Evolutionary conservation across 2,329 filamentous ascomycete species (phyloP), one percentile per base, ranked within the genome.

Genomic region (Aspergillus sp.): DNA sequence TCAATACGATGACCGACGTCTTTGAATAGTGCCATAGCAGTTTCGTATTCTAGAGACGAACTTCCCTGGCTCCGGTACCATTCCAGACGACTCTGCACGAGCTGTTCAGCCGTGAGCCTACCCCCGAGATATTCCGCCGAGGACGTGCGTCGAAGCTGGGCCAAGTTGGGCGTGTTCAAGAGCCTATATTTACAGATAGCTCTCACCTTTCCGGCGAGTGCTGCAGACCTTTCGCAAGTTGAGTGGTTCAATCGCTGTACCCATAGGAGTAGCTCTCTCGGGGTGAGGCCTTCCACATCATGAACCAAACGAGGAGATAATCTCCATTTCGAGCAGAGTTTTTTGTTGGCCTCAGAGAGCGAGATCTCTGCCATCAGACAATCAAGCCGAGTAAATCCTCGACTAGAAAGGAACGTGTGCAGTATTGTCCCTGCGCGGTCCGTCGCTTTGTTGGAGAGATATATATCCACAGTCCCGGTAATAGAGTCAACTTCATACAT

Each of bases 41-140:
- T 27, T 9, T 70, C 69, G 1, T 76, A 75, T 49, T 71, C 46
- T 2, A 49, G 50, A 15, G 49, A 59, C 27, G 59, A 60, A 54
- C 73, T 75, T 1, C 70, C 69, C 44, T 75, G 71, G 2, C 74
- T 70, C 5, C 61, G 53, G 50, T 77, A 73, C 78, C 78, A 80
- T 6, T 56, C 64, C 11, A 78, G 66, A 7, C 78, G 73, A 8
- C 72, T 62, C 17, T 61, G 52, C 8, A 80, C 66, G 8, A 80
- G 56, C 5, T 69, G 64, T 45, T 73, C 65, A 2, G 68, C 52
- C 17, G 71, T 68, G 17, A 76, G 61, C 2, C 71, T 61, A n/a
- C 74, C 72, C 19, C 68, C 63, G 5, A 80, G 69, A 58, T 78
- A 80, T 5, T 63, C 68, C 30, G 67, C 66, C 0, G 76, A 73